Evolutionary conservation across 169 alveolate genomes (phyloP), one percentile per base, ranked within the genome.

Genomic region (Eimeria falciformis): DNA sequence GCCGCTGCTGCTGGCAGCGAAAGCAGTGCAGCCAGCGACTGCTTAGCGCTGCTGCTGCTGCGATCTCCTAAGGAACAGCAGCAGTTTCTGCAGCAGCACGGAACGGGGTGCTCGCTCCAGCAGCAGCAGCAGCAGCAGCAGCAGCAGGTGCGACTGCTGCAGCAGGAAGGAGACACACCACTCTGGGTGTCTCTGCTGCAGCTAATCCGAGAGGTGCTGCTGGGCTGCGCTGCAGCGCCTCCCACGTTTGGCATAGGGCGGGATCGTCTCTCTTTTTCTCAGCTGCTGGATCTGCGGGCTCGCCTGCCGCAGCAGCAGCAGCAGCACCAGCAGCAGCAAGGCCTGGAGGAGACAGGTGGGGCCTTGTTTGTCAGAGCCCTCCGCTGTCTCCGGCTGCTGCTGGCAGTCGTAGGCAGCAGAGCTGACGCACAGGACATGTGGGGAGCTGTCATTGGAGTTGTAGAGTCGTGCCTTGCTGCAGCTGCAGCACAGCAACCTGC

Each of bases 301-400:
- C 68, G 71, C 29, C 53, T 29, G 62, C 85, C 29, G 75, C 81
- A 23, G 75, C 92, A 21, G 86, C 79, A 87, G 69, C 77, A 78
- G 71, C 79, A 56, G 92, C 86, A 87, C 50, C 92, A 62, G 56
- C 92, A 68, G 86, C 68, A 87, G 86, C 86, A 68, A 65, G 87
- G 58, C 37, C 65, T 50, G 6, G 18, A 9, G 40, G 66, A 33
- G 33, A 87, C 79, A 45, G 92, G 81, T 14, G 86, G 86, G n/a
- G 85, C 43, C 2, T 86, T 87, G 43, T 53, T 37, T n/a, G 92
- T 69, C 33, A 75, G 66, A 3, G 77, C 87, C 23, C 50, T 87
- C 6, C 79, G 92, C 40, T 87, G 92, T 69, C 56, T 87, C 65
- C 73, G 92, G 25, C 65, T 87, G 65, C 86, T 87, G 43, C 86